These are phyloP conservation scores for Camellia japonica DNA, from an alignment of 148 eudicot genomes.

Conservation along the genomic window DNA sequence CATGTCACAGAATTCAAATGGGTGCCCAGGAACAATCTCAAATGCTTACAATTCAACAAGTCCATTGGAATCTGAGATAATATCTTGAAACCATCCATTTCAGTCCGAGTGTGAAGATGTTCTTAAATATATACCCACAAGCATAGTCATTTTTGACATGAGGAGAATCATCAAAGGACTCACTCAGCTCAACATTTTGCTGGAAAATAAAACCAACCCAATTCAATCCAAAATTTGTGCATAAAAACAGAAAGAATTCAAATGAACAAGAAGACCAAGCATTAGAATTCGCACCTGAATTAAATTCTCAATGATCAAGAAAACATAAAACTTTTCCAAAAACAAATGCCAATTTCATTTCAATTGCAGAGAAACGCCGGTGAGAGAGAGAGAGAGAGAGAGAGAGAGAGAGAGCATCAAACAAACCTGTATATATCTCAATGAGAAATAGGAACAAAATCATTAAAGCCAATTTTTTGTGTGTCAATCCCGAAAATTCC, in stretches of 20 bases:
- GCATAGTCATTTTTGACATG: background rate
- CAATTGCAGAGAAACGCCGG: background rate
- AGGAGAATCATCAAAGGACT: background rate
- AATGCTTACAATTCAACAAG: slow-evolving; percentile 31
- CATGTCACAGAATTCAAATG: slow-evolving; percentile 46
- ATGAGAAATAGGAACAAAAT: background rate
- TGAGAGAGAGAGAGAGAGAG: background rate
- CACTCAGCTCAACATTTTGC: background rate
- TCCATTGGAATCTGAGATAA: slow-evolving; percentile 37
- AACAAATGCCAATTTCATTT: background rate
- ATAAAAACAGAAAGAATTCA: background rate
- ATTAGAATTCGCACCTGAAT: too few species aligned
- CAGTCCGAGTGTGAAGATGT: background rate
- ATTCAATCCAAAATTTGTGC: background rate
- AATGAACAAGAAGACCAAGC: background rate
- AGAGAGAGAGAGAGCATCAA: background rate
- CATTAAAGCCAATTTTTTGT: background rate
- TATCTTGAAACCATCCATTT: slow-evolving; percentile 12
- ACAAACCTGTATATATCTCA: background rate
- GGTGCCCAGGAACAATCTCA: slow-evolving; percentile 32
- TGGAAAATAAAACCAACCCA: background rate
- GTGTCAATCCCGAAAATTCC: background rate
- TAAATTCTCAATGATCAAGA: background rate
- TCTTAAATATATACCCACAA: background rate
- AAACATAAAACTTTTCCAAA: background rate